Evolutionary conservation across 257 asterid genomes (phyloP).

Genomic region (Solanum okadae): DNA sequence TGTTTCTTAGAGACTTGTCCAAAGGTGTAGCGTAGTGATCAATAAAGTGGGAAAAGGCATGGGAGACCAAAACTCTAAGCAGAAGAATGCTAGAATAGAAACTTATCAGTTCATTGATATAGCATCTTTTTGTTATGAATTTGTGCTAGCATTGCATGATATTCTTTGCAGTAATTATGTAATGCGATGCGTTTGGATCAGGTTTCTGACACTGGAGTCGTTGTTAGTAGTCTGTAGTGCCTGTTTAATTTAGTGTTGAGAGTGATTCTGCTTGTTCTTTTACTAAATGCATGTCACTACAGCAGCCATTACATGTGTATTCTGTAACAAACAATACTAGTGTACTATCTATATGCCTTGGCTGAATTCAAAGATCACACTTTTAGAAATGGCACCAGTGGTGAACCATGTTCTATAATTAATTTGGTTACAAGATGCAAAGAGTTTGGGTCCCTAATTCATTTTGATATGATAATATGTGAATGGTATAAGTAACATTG

Average conservation of each 20-base stretch:
- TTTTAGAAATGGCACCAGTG: no score
- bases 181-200: not conserved
- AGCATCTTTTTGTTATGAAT: not conserved
- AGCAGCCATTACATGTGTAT: not conserved
- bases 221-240: not conserved
- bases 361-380: no score
- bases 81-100: no score
- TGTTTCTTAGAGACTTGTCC: no score
- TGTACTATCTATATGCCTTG: not conserved
- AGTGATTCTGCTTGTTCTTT: not conserved
- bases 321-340: not conserved
- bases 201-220: not conserved
- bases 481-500: not conserved
- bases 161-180: not conserved
- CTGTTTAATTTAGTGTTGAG: not conserved
- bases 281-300: not conserved
- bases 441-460: not conserved
- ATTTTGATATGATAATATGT: not conserved
- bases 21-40: no score
- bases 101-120: no score
- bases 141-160: not conserved
- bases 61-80: no score
- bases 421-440: no score
- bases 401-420: no score
- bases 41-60: no score